Base-by-base conservation (phyloP, 169 alveolate species). In the Plasmodium gallinaceum region DNA sequence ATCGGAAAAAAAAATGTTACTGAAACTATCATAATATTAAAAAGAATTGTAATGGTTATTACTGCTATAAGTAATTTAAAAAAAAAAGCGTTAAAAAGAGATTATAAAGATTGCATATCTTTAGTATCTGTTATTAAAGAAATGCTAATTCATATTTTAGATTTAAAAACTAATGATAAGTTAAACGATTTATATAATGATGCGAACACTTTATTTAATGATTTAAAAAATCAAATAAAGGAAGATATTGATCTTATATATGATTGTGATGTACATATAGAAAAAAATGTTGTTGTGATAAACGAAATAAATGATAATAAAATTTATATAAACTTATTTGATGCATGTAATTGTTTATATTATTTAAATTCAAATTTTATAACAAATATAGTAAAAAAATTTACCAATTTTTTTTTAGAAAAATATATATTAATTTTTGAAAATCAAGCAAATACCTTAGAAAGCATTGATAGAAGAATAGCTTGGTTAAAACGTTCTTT, bases 1-100 rank as follows among this genome's bases (percentile, higher is more conserved):
- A 86, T 48, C 20, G 92, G 92, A 3, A 86, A 86, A 86, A 58
- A 58, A 71, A 86, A 86, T 73, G 92, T 86, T 4, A 86, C 92
- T 12, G 62, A 71, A 45, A 72, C 87, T 46, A 86, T 86, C 58
- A 70, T 69, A n/a, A 22, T 86, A 46, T 60, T 86, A 65, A 86
- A 86, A 71, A 70, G 88, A 52, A 86, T 86, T 14, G 88, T 72
- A 1, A 86, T 86, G 65, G 52, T 86, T 7, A 86, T 86, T 37
- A 86, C 92, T 20, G 75, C 92, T 39, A 60, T 86, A 14, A 86
- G 71, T 18, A 18, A n/a, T 14, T 86, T 86, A 65, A 86, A 86
- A 60, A 86, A 86, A 86, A 71, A 71, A 64, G 92, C 92, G 2
- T 12, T 70, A 7, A 86, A 86, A 71, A 70, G 88, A 42, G 76